A percentile compares a stretch with the other conserved stretches of the same genome.
Evolutionary conservation across 2,329 filamentous ascomycete species (phyloP).

Genomic region (Colletotrichum eleusines): DNA sequence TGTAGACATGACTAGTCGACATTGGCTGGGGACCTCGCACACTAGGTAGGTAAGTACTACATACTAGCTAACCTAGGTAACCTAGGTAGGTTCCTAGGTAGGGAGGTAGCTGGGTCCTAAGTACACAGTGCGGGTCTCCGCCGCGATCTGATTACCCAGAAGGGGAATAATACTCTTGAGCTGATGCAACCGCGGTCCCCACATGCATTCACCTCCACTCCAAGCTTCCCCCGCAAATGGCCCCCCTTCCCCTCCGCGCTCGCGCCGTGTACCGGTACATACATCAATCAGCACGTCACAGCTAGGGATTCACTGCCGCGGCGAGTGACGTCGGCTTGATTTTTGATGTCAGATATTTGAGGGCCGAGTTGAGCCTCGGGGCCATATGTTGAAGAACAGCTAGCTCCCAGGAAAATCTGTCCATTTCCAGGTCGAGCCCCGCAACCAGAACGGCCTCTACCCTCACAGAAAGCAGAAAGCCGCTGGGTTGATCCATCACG

Average conservation of each 20-base stretch:
- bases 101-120: not conserved
- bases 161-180: constrained; percentile 33
- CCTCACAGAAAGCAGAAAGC: not conserved
- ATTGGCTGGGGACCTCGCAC: not conserved
- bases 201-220: not conserved
- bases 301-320: not conserved
- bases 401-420: not conserved
- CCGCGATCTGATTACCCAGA: constrained; percentile 43
- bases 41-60: no score
- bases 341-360: not conserved
- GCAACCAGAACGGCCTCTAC: not conserved
- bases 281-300: not conserved
- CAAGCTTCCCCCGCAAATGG: constrained; percentile 35
- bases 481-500: not conserved
- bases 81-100: no score
- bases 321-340: constrained; percentile 9
- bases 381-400: not conserved
- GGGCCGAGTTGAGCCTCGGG: not conserved
- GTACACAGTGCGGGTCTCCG: constrained; percentile 10
- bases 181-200: constrained; percentile 12
- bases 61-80: no score
- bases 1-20: not conserved
- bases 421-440: not conserved
- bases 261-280: not conserved
- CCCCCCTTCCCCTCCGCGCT: not conserved